These are phyloP conservation scores for Nakaseomyces uthaithaninus DNA, from an alignment of 1,139 yeast genomes.

Conservation along the genomic window DNA sequence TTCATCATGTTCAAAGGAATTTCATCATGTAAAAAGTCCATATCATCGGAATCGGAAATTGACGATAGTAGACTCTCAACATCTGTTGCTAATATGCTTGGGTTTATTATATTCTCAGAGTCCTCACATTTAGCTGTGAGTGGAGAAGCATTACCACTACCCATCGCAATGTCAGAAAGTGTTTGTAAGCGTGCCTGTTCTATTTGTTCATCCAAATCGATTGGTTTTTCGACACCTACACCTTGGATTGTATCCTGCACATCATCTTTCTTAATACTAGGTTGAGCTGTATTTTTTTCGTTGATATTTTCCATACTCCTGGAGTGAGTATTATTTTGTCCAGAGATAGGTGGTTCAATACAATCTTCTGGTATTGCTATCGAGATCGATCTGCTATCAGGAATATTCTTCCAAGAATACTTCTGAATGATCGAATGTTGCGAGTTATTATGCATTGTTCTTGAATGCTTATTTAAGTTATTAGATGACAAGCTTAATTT, in stretches of 20 bases:
- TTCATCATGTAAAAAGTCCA: conserved; percentile 6
- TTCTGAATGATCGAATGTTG: not conserved
- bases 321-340: not conserved
- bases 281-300: not conserved
- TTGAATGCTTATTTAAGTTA: conserved; percentile 3
- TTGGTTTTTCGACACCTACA: not conserved
- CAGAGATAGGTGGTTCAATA: not conserved
- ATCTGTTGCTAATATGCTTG: not conserved
- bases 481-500: conserved; percentile 5
- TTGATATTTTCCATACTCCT: conserved; percentile 1
- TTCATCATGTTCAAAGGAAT: conserved; percentile 8
- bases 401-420: not conserved
- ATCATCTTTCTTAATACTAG: not conserved
- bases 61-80: conserved; percentile 4
- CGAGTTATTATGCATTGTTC: conserved; percentile 3
- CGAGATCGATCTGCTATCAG: not conserved
- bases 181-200: conserved; percentile 7
- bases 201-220: conserved; percentile 5
- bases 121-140: not conserved
- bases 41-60: conserved; percentile 8
- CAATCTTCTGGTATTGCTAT: conserved; percentile 5
- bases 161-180: conserved; percentile 4
- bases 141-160: conserved; percentile 2
- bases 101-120: not conserved
- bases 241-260: not conserved